A percentile compares a stretch with the other conserved stretches of the same genome.
Evolutionary conservation across 2,329 filamentous ascomycete genomes (phyloP).

Genomic region (Nemania sp.): DNA sequence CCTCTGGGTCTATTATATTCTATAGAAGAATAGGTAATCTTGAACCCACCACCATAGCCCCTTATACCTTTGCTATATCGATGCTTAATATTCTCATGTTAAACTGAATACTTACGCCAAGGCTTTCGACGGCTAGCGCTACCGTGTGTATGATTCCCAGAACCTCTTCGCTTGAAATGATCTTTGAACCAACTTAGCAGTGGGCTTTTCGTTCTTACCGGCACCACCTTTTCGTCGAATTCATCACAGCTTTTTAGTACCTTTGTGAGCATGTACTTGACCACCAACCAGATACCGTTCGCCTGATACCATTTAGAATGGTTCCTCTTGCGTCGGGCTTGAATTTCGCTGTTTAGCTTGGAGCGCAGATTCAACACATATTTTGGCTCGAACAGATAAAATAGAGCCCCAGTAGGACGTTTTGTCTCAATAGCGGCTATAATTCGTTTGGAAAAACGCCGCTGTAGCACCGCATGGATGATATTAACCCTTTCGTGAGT

Average conservation of each 20-base stretch:
- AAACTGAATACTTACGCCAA: background rate
- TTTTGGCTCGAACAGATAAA: background rate
- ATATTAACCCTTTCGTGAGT: background rate
- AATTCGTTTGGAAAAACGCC: background rate
- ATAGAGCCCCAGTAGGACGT: background rate
- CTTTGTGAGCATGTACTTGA: background rate
- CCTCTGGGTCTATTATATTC: too few relatives aligned
- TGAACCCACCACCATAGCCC: too few relatives aligned
- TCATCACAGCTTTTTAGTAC: background rate
- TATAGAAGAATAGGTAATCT: too few relatives aligned
- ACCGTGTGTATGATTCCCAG: background rate
- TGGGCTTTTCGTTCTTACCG: background rate
- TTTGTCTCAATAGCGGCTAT: background rate
- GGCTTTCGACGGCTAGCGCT: background rate
- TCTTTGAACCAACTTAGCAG: background rate
- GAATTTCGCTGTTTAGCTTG: background rate
- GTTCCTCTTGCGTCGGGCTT: background rate
- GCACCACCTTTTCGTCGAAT: background rate
- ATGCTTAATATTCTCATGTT: too few relatives aligned
- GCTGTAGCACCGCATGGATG: slow-evolving; percentile 2
- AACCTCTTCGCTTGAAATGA: background rate
- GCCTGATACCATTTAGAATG: slow-evolving; percentile 5
- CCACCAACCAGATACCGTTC: slow-evolving; percentile 7
- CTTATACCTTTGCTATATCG: too few relatives aligned
- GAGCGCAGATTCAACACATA: background rate